Evolutionary conservation across 148 eudicot species (phyloP).

Genomic region (Arbutus unedo): DNA sequence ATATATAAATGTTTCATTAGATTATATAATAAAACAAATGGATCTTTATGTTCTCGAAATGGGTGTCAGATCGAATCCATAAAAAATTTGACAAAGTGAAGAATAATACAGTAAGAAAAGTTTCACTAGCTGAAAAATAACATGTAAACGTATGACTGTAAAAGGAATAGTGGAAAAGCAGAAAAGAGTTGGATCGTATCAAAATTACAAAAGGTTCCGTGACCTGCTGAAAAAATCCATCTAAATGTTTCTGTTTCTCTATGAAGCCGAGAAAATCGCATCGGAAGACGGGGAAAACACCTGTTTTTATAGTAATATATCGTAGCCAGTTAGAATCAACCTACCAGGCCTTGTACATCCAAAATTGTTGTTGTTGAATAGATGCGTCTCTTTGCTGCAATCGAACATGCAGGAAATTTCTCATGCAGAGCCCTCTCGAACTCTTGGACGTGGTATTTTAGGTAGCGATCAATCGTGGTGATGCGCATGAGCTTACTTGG

Average conservation of each 20-base stretch:
- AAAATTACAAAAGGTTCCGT: not conserved
- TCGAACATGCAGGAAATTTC: slow-evolving; percentile 83
- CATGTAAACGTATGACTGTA: not conserved
- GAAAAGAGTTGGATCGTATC: not conserved
- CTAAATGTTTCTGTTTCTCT: not conserved
- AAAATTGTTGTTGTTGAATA: slow-evolving; percentile 71
- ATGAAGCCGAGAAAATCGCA: not conserved
- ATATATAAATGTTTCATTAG: not conserved
- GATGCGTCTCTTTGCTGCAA: slow-evolving; percentile 70
- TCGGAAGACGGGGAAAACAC: not conserved
- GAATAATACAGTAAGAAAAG: not conserved
- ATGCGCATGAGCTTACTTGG: slow-evolving; percentile 68
- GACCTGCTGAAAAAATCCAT: not conserved
- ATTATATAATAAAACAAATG: not conserved
- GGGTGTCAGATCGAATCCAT: not conserved
- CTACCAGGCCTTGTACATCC: slow-evolving; percentile 85
- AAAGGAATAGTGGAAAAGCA: not conserved
- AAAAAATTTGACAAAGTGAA: not conserved
- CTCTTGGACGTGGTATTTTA: slow-evolving; percentile 78
- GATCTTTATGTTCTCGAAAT: not conserved
- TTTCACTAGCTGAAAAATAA: not conserved
- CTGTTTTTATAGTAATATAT: not conserved
- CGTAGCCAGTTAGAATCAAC: slow-evolving; percentile 13
- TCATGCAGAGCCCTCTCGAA: slow-evolving; percentile 68
- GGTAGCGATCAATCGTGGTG: slow-evolving; percentile 65